Percentiles rank a stretch among this genome's conserved stretches.
These are phyloP conservation scores for Colletotrichum destructivum DNA, from an alignment of 2,329 filamentous ascomycete genomes.

Conservation along the genomic window DNA sequence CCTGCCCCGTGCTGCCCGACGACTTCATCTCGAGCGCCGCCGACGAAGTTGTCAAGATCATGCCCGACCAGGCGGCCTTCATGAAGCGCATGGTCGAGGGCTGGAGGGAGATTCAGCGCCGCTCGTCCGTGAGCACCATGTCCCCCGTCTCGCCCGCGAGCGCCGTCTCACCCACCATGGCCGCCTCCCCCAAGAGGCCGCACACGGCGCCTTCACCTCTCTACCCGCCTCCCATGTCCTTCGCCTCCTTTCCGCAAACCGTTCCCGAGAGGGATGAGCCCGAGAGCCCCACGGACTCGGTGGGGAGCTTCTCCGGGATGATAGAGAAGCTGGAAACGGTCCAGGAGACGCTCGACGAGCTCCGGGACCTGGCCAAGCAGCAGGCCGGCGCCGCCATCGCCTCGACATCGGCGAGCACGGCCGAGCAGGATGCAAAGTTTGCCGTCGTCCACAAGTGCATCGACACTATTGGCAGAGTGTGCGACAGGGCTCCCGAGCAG, in stretches of 20 bases:
- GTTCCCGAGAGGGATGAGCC: slow-evolving; percentile 25
- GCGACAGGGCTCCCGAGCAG: slow-evolving; percentile 21
- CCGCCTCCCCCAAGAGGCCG: slow-evolving; percentile 21
- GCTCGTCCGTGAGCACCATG: slow-evolving; percentile 21
- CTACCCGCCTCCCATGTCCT: slow-evolving; percentile 25
- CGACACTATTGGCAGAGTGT: slow-evolving; percentile 32
- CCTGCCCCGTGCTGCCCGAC: slow-evolving; percentile 29
- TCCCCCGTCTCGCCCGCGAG: slow-evolving; percentile 2
- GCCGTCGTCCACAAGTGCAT: slow-evolving; percentile 33
- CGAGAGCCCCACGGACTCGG: slow-evolving; percentile 24
- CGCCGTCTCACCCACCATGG: background rate
- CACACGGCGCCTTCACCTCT: slow-evolving; percentile 27
- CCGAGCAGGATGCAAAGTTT: slow-evolving; percentile 16
- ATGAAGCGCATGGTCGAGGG: slow-evolving; percentile 40
- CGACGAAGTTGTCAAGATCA: slow-evolving; percentile 38
- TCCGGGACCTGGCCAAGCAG: slow-evolving; percentile 31
- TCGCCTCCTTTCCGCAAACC: slow-evolving; percentile 33
- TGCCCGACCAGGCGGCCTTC: slow-evolving; percentile 38
- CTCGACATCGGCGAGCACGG: background rate
- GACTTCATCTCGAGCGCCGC: slow-evolving; percentile 36
- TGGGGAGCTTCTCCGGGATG: slow-evolving; percentile 1
- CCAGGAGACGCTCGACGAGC: slow-evolving; percentile 28
- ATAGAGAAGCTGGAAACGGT: slow-evolving; percentile 18
- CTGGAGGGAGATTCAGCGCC: slow-evolving; percentile 36
- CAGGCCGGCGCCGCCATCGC: slow-evolving; percentile 21